These are phyloP conservation scores for Xerocomus potaroensis DNA, from an alignment of 768 basidiomycete species.

Conservation along the genomic window DNA sequence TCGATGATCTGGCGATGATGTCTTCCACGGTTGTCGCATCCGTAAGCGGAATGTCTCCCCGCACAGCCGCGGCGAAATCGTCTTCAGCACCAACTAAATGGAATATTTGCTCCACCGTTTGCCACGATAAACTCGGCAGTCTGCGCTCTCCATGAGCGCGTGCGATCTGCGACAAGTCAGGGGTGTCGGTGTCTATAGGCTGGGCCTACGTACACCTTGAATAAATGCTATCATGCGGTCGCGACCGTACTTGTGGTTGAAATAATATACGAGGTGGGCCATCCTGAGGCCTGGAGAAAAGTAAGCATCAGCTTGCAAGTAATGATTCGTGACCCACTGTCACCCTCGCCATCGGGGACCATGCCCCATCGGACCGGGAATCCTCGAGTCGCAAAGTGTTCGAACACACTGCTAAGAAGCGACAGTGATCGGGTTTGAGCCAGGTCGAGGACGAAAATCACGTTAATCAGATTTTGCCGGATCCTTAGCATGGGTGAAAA, in stretches of 20 bases:
- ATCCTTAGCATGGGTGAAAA: slow-evolving; percentile 75
- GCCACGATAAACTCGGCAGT: slow-evolving; percentile 40
- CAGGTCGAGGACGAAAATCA: slow-evolving; percentile 78
- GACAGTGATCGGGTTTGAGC: slow-evolving; percentile 55
- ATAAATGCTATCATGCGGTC: slow-evolving; percentile 62
- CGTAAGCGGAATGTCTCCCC: slow-evolving; percentile 17
- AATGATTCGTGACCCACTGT: slow-evolving; percentile 28
- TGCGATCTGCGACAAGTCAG: slow-evolving; percentile 32
- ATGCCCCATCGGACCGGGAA: slow-evolving; percentile 84
- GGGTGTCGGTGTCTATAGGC: background rate
- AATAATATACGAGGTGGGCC: slow-evolving; percentile 68
- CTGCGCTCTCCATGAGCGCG: slow-evolving; percentile 33
- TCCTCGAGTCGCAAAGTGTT: slow-evolving; percentile 64
- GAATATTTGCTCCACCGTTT: slow-evolving; percentile 38
- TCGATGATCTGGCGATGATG: slow-evolving; percentile 41
- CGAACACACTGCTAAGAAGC: slow-evolving; percentile 61
- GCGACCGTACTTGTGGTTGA: slow-evolving; percentile 59
- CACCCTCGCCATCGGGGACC: slow-evolving; percentile 57
- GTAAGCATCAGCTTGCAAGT: background rate
- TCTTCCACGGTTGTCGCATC: slow-evolving; percentile 29
- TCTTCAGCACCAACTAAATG: slow-evolving; percentile 32
- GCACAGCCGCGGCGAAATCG: slow-evolving; percentile 40
- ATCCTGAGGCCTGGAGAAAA: slow-evolving; percentile 51
- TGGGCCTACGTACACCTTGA: slow-evolving; percentile 36
- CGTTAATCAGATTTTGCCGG: slow-evolving; percentile 77